Conservation (phyloP, 2,329 filamentous ascomycete species). For the Hypoxylon sp. region DNA sequence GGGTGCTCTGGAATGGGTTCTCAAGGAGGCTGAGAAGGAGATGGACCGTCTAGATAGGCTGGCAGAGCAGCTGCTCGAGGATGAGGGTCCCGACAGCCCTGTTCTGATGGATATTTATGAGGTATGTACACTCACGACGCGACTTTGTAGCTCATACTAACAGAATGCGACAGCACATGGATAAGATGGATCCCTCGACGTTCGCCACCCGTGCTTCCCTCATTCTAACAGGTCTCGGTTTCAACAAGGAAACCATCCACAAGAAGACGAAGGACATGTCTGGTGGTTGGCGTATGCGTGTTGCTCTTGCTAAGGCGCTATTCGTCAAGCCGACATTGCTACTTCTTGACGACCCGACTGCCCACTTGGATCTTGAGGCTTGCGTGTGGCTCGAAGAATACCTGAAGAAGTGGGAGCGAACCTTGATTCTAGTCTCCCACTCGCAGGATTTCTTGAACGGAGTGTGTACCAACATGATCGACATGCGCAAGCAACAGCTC, state of each 20-base stretch:
- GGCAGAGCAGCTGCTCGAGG: conserved; percentile 91
- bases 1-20: conserved; percentile 97
- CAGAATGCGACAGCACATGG: conserved; percentile 81
- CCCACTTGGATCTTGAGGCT: conserved; percentile 98
- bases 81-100: conserved; percentile 91
- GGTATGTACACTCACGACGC: conserved; percentile 67
- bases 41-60: conserved; percentile 89
- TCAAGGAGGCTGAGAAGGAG: conserved; percentile 93
- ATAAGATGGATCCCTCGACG: conserved; percentile 98
- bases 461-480: conserved; percentile 98
- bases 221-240: conserved; percentile 97
- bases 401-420: conserved; percentile 99
- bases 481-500: conserved; percentile 92
- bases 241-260: conserved; percentile 97
- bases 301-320: conserved; percentile 95
- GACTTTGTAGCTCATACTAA: conserved; percentile 16
- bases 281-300: conserved; percentile 99
- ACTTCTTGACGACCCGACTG: conserved; percentile 96
- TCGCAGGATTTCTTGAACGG: conserved; percentile 99
- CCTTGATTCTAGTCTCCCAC: conserved; percentile 95
- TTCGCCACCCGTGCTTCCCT: conserved; percentile 96
- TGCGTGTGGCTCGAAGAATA: conserved; percentile 99
- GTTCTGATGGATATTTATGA: conserved; percentile 96
- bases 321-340: conserved; percentile 98
- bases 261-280: conserved; percentile 99